Evolutionary conservation across 129 eudicot genomes (phyloP), one percentile per base, ranked within the genome.

Genomic region (Helichrysum umbraculigerum): DNA sequence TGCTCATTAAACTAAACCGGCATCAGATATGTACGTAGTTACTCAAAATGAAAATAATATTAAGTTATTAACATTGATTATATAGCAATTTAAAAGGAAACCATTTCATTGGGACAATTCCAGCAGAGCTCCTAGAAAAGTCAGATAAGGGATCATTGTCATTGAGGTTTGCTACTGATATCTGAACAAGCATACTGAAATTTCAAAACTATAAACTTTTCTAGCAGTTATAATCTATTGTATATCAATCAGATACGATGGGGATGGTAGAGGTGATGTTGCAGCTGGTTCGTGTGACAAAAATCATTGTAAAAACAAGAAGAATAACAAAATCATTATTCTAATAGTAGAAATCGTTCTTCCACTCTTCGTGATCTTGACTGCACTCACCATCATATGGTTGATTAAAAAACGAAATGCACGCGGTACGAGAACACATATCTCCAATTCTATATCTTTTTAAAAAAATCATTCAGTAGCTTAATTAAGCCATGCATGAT

Each of bases 51-150:
- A 6, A 50, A 12, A 62, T 0, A 74, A 60, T 19, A 9, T 14
- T 7, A 30, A 3, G 22, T 37, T 1, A 16, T 19, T 25, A n/a
- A n/a, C 10, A 21, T 42, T 66, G 4, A 0, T 61, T 75, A 47
- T 75, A 47, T 71, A 87, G 88, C 14, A 79, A 84, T 50, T 47
- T 84, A 60, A 72, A 64, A 41, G 85, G 86, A 67, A 87, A 87
- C 81, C 68, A 79, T 73, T 82, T 87, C 67, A 62, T 54, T 0
- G 88, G 88, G 22, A 37, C 79, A 33, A 6, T 82, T 73, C 91
- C 91, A 41, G 67, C 66, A 51, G 50, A 14, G 39, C 68, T 62
- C 39, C 68, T 29, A 8, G 3, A 25, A 62, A 62, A 62, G 39
- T 62, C 68, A 62, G 12, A 62, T 0, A 5, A 10, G 8, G 68